Conservation (phyloP, 78 protist genomes). For the Dictyostelium citrinum region DNA sequence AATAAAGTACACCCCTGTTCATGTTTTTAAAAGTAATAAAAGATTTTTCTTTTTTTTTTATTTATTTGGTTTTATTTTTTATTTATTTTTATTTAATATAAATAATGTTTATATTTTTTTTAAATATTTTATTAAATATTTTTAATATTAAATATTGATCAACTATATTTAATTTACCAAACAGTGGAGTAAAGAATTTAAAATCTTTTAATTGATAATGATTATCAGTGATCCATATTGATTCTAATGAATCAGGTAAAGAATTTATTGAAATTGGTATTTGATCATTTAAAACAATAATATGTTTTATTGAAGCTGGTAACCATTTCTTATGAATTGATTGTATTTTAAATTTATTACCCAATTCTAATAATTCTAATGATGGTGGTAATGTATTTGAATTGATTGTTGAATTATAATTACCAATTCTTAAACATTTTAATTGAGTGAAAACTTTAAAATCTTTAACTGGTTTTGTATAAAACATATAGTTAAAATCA, state of each 20-base stretch:
- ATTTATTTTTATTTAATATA: background rate
- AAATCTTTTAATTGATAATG: background rate
- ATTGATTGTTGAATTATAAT: background rate
- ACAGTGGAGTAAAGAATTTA: background rate
- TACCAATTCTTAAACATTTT: background rate
- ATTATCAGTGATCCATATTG: background rate
- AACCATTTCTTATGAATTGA: background rate
- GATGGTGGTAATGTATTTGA: background rate
- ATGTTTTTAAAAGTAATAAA: no score
- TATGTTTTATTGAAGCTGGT: background rate
- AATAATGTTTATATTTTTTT: background rate
- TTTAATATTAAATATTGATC: background rate
- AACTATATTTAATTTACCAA: background rate
- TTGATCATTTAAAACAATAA: background rate
- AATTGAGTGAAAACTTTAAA: background rate
- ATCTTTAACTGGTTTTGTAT: background rate
- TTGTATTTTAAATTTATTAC: background rate
- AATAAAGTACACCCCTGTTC: no score
- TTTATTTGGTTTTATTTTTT: background rate
- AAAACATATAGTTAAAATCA: background rate
- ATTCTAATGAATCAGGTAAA: background rate
- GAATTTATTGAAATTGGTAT: background rate
- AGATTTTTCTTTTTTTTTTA: background rate
- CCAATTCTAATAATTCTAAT: background rate
- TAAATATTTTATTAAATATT: background rate